phyloP scores from a whole-genome alignment of 768 basidiomycete genomes.

The Gymnopilus dilepis region DNA sequence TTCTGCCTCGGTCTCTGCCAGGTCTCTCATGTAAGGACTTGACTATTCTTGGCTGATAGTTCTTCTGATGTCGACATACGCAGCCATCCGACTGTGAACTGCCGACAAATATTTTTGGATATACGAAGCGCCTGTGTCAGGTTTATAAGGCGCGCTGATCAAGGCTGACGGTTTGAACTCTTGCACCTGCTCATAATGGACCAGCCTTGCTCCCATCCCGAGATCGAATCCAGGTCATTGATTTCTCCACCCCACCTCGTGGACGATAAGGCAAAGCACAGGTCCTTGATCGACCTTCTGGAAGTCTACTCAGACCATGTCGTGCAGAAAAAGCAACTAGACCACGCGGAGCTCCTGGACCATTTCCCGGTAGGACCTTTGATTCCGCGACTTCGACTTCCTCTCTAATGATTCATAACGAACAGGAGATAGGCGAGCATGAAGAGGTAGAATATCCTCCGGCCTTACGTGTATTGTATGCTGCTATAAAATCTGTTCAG shows the following conservation, averaged over 20 bases:
- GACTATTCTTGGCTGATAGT: neutral
- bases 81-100: neutral
- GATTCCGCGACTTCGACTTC: too few relatives aligned
- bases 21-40: neutral
- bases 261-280: neutral
- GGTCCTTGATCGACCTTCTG: neutral
- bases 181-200: too few relatives aligned
- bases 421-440: too few relatives aligned
- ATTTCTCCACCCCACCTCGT: neutral
- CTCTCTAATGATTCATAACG: too few relatives aligned
- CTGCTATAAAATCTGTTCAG: neutral
- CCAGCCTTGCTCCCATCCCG: constrained; percentile 1
- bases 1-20: too few relatives aligned
- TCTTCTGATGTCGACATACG: neutral
- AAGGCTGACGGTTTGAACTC: too few relatives aligned
- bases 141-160: too few relatives aligned
- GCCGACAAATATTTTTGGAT: neutral
- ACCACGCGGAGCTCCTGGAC: neutral
- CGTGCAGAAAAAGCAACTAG: neutral
- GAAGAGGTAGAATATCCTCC: neutral
- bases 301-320: neutral
- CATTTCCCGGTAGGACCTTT: neutral
- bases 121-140: too few relatives aligned
- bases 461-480: neutral
- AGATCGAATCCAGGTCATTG: constrained; percentile 2